Percentiles rank a stretch among this genome's conserved stretches.
These are phyloP conservation scores for Emmonsia crescens DNA, from an alignment of 2,329 filamentous ascomycete genomes.

Conservation along the genomic window DNA sequence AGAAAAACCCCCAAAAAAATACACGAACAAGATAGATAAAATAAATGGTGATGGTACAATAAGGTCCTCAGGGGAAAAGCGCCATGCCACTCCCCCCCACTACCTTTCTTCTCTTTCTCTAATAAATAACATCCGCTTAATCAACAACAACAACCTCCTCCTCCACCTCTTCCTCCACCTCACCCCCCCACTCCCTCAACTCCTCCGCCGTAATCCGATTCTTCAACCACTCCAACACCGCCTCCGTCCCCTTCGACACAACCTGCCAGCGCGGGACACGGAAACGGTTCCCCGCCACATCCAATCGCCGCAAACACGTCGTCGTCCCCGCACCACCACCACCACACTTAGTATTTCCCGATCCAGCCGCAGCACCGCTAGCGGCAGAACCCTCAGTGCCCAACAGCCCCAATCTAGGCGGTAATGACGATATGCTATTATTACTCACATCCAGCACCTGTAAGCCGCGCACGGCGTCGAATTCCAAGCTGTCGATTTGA, in stretches of 20 bases:
- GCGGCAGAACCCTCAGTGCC: conserved; percentile 43
- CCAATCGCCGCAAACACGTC: conserved; percentile 51
- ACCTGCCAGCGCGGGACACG: conserved; percentile 76
- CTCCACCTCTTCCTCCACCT: conserved; percentile 16
- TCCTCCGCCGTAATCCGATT: conserved; percentile 55
- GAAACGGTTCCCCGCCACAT: conserved; percentile 78
- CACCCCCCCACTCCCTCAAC: conserved; percentile 31
- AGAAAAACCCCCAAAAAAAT: background rate
- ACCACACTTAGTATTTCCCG: background rate
- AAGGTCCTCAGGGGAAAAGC: background rate
- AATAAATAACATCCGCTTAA: background rate
- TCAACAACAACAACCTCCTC: background rate
- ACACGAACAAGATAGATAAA: background rate
- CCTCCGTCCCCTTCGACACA: conserved; percentile 77
- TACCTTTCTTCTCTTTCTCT: background rate
- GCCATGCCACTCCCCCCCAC: too few relatives aligned
- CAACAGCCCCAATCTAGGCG: conserved; percentile 69
- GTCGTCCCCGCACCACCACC: conserved; percentile 18
- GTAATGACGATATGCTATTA: conserved; percentile 74
- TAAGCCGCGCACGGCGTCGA: conserved; percentile 63
- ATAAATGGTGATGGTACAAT: background rate
- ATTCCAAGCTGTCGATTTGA: conserved; percentile 59
- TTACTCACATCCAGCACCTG: conserved; percentile 68
- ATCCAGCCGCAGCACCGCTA: conserved; percentile 13
- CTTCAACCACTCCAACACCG: conserved; percentile 68